A percentile compares a stretch with the other conserved stretches of the same genome.
phyloP scores from a whole-genome alignment of 306 rosid species.

The Hippophae rhamnoides region DNA sequence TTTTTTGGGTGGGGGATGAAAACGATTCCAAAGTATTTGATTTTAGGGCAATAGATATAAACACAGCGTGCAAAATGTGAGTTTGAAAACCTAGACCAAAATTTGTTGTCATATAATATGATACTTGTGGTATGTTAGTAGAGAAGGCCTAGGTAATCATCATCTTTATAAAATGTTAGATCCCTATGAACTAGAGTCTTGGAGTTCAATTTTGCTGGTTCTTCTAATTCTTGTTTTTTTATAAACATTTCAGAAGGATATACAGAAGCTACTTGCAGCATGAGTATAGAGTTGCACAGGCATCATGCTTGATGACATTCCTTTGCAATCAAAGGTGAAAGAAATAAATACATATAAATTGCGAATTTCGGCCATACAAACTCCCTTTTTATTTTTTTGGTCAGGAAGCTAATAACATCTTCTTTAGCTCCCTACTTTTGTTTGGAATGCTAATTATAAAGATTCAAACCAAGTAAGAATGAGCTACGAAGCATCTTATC shows the following conservation, averaged over 20 bases:
- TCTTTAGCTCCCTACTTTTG: too few species aligned
- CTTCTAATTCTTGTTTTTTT: not conserved
- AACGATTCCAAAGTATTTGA: too few species aligned
- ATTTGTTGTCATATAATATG: not conserved
- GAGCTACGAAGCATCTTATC: too few species aligned
- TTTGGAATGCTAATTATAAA: too few species aligned
- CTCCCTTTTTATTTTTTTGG: not conserved
- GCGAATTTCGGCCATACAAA: constrained; percentile 3
- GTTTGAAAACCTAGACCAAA: not conserved
- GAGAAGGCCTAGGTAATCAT: not conserved
- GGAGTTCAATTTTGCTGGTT: not conserved
- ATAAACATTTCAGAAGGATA: constrained; percentile 59
- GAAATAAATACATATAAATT: constrained; percentile 11
- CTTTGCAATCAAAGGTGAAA: constrained; percentile 2
- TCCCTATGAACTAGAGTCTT: too few species aligned
- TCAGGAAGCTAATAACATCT: not conserved
- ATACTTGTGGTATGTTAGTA: not conserved
- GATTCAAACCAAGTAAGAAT: too few species aligned
- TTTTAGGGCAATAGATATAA: too few species aligned
- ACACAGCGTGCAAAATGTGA: not conserved
- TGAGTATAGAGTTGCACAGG: constrained; percentile 24
- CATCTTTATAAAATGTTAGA: too few species aligned
- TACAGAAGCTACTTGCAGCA: constrained; percentile 73
- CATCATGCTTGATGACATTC: not conserved
- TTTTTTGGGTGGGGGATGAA: too few species aligned